These are phyloP conservation scores for Cairneyella variabilis DNA, from an alignment of 495 filamentous ascomycete genomes.

Conservation along the genomic window DNA sequence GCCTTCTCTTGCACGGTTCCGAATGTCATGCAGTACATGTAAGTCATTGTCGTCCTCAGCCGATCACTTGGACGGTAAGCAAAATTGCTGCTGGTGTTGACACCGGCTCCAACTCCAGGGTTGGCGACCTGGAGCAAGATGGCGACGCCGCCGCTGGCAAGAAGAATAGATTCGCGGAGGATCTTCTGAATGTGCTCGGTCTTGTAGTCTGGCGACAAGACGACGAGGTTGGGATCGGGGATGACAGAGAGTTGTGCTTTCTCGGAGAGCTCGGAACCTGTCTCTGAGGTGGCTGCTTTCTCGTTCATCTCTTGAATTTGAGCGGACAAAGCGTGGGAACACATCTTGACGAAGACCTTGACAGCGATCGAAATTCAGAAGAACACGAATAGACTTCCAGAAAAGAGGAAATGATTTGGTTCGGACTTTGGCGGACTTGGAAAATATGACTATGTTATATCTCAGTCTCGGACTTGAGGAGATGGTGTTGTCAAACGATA, in stretches of 20 bases:
- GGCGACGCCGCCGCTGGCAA: conserved; percentile 34
- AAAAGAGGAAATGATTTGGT: no score
- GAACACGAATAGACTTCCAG: no score
- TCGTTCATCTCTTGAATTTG: neutral
- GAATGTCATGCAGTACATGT: conserved; percentile 40
- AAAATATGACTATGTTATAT: no score
- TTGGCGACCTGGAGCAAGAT: conserved; percentile 40
- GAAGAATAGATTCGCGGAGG: conserved; percentile 35
- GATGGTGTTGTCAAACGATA: no score
- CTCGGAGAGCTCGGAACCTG: neutral
- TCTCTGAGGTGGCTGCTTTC: neutral
- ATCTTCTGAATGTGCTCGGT: conserved; percentile 32
- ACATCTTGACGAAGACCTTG: no score
- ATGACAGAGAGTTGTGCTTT: neutral
- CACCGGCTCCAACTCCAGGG: conserved; percentile 30
- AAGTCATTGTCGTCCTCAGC: conserved; percentile 41
- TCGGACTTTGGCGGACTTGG: no score
- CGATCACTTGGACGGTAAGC: conserved; percentile 36
- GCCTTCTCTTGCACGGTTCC: conserved; percentile 34
- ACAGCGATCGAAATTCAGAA: no score
- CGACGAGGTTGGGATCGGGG: neutral
- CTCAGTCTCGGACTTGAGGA: no score
- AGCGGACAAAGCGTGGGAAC: neutral
- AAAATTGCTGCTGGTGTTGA: conserved; percentile 36
- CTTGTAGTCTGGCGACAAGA: conserved; percentile 17